Evolutionary conservation across 2,329 filamentous ascomycete genomes (phyloP), one percentile per base, ranked within the genome.

Genomic region (Neofusicoccum umdonicola): DNA sequence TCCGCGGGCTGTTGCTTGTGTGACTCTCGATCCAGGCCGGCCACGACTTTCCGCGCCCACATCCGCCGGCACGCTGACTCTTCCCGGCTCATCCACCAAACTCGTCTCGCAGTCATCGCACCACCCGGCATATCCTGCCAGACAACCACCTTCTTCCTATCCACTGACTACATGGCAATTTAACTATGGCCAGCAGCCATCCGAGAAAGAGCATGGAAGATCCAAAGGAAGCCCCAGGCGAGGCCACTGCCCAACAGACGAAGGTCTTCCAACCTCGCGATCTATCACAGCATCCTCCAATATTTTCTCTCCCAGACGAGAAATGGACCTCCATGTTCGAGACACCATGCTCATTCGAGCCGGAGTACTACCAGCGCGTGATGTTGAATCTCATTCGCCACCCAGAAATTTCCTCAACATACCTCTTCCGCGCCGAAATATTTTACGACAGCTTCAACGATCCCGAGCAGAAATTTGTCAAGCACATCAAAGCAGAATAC

Each of bases 341-440:
- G 8, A 71, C 71, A n/a, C 72, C 72, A 12, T 91, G 90, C 73
- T 81, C 81, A 12, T 93, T 93, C 72, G 78, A 83, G 15, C 83
- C 87, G 0, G 80, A 83, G 35, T 80, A 87, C 63, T 94, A 93
- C 73, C 78, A 82, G 66, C 76, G 83, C 45, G 88, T 90, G 57
- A 91, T 92, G 87, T 78, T 87, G 69, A 92, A 93, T 71, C 80
- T 93, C 64, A 85, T 94, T 68, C 85, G 84, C 69, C 93, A 94
- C 71, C 91, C 91, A 0, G 94, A 95, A 69, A 82, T 92, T 76
- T 92, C 92, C 68, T 91, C 90, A 0, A 87, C 84, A 15, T 90
- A 90, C 83, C 82, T 95, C 1, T 91, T 93, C 71, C 86, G 91
- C 35, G 91, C 91, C 52, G 91, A 95, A 71, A 87, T 94, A 31